phyloP scores from a whole-genome alignment of 1,139 yeast genomes.

The Suhomyces atakaporum region DNA sequence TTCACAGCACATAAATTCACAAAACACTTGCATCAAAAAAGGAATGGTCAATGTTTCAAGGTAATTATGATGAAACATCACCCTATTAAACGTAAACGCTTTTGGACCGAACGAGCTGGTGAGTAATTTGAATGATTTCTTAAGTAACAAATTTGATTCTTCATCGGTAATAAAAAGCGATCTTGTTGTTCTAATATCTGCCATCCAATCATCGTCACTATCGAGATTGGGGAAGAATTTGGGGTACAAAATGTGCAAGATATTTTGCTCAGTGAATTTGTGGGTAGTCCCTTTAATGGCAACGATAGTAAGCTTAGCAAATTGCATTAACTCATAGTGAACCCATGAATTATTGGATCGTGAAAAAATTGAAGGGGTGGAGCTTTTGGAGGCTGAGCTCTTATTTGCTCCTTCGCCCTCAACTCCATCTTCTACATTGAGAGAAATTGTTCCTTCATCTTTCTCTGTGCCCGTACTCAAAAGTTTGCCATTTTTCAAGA shows the following conservation, averaged over 20 bases:
- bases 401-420: too few species aligned
- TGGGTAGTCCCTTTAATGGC: slow-evolving; percentile 47
- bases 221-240: slow-evolving; percentile 49
- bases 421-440: too few species aligned
- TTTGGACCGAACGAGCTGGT: slow-evolving; percentile 21
- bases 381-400: slow-evolving; percentile 2
- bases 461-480: too few species aligned
- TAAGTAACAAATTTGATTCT: slow-evolving; percentile 18
- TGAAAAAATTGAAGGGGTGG: slow-evolving; percentile 20
- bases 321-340: slow-evolving; percentile 37
- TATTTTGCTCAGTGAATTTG: slow-evolving; percentile 43
- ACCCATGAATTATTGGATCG: slow-evolving; percentile 34
- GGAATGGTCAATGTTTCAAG: slow-evolving; percentile 37
- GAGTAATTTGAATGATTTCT: slow-evolving; percentile 23
- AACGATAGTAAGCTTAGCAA: slow-evolving; percentile 43
- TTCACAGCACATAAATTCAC: slow-evolving; percentile 32
- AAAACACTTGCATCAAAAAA: slow-evolving; percentile 30
- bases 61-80: slow-evolving; percentile 24
- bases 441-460: too few species aligned
- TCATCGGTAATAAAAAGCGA: slow-evolving; percentile 14
- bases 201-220: slow-evolving; percentile 47
- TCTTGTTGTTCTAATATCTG: slow-evolving; percentile 24
- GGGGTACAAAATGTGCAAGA: slow-evolving; percentile 50
- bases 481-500: too few species aligned
- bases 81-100: slow-evolving; percentile 29